Conservation (phyloP, 495 filamentous ascomycete genomes). For the Aspergillus incahuasiensis region DNA sequence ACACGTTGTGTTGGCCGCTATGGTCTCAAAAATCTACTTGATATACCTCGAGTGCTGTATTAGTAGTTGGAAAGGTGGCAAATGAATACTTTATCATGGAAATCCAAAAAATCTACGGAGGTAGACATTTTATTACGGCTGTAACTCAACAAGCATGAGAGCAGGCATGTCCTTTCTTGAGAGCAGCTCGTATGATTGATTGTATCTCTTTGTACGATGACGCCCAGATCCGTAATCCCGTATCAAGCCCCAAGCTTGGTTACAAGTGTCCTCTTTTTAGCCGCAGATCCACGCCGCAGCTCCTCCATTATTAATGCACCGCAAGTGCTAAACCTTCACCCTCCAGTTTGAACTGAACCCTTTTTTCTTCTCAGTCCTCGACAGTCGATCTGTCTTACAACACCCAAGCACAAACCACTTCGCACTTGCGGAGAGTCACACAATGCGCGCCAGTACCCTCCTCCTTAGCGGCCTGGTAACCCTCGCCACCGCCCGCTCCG, state of each 20-base stretch:
- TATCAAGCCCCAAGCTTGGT: background rate
- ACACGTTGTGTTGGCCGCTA: background rate
- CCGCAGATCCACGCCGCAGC: slow-evolving; percentile 14
- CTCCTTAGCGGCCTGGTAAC: slow-evolving; percentile 40
- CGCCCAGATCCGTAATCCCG: background rate
- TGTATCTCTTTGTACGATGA: background rate
- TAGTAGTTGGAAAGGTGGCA: slow-evolving; percentile 1
- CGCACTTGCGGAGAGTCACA: slow-evolving; percentile 9
- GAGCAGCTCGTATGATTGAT: no score
- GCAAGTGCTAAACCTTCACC: background rate
- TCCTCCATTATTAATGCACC: slow-evolving; percentile 8
- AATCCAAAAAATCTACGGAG: background rate
- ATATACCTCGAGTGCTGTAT: slow-evolving; percentile 8
- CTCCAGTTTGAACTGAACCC: background rate
- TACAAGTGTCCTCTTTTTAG: slow-evolving; percentile 24
- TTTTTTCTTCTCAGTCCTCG: background rate
- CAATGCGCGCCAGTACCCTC: slow-evolving; percentile 46
- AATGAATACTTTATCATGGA: background rate
- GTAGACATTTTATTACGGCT: no score
- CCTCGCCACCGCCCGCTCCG: slow-evolving; percentile 41
- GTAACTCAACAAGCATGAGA: no score
- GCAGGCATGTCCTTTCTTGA: no score
- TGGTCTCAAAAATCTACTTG: background rate
- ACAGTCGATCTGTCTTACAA: background rate
- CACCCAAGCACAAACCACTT: background rate